Percentiles rank a stretch among this genome's conserved stretches.
These are phyloP conservation scores for Wickerhamomyces subpelliculosus DNA, from an alignment of 805 yeast species.

Conservation along the genomic window DNA sequence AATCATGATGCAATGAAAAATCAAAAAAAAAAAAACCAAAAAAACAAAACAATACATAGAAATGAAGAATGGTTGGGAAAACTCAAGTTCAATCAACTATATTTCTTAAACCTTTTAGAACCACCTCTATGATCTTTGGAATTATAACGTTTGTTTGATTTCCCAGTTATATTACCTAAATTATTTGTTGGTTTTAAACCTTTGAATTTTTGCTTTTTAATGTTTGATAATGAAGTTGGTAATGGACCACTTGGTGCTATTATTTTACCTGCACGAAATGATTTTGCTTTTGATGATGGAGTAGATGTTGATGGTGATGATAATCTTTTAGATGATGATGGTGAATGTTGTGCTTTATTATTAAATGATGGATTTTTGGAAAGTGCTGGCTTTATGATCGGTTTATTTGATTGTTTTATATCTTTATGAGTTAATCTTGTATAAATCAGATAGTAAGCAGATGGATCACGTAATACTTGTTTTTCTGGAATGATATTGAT, in stretches of 20 bases:
- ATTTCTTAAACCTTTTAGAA: slow-evolving; percentile 17
- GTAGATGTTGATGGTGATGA: neutral
- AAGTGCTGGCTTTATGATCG: neutral
- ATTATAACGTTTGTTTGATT: slow-evolving; percentile 14
- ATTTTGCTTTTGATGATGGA: neutral
- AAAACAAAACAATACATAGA: neutral
- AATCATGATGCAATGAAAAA: no score
- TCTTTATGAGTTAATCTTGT: slow-evolving; percentile 62
- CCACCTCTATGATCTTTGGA: slow-evolving; percentile 10
- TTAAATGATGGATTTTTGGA: neutral
- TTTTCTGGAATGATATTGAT: slow-evolving; percentile 66
- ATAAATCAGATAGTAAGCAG: slow-evolving; percentile 87
- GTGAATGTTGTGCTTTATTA: no score
- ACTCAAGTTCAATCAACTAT: no score
- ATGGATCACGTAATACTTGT: slow-evolving; percentile 72
- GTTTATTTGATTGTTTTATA: slow-evolving; percentile 11
- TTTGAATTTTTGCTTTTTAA: slow-evolving; percentile 10
- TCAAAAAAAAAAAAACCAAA: no score
- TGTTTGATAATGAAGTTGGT: neutral
- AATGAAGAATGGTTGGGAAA: neutral
- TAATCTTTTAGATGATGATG: neutral
- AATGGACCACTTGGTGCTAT: neutral
- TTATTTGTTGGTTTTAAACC: slow-evolving; percentile 19
- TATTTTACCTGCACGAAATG: neutral
- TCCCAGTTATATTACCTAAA: slow-evolving; percentile 13